Percentiles rank a stretch among this genome's conserved stretches.
Evolutionary conservation across 371 early-diverging fungal species (phyloP).

Genomic region (Amoeboaphelidium occidentale): DNA sequence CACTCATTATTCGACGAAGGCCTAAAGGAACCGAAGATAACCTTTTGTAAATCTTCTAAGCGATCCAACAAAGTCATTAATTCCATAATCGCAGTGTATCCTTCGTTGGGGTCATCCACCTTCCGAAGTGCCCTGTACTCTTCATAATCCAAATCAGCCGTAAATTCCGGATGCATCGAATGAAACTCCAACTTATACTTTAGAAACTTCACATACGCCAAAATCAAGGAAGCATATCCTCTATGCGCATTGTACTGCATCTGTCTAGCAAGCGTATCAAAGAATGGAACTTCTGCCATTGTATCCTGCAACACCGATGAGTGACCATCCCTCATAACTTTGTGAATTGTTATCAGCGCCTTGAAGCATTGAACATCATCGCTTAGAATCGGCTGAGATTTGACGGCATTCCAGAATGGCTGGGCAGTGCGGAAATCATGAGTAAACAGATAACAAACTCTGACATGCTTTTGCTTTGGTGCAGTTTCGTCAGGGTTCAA

Average conservation of each 20-base stretch:
- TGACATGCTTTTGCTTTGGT: slow-evolving; percentile 91
- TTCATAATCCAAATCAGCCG: slow-evolving; percentile 82
- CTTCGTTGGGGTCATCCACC: slow-evolving; percentile 90
- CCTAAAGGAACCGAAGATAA: slow-evolving; percentile 58
- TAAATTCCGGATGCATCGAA: slow-evolving; percentile 68
- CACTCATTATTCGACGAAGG: slow-evolving; percentile 72
- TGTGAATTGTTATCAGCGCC: slow-evolving; percentile 78
- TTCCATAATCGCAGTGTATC: slow-evolving; percentile 82
- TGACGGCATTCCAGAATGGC: slow-evolving; percentile 64
- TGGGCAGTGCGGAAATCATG: slow-evolving; percentile 72
- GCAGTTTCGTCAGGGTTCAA: slow-evolving; percentile 67
- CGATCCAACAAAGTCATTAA: slow-evolving; percentile 68
- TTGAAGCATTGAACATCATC: slow-evolving; percentile 88
- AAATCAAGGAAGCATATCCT: slow-evolving; percentile 72
- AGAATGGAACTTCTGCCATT: background rate
- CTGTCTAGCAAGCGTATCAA: background rate
- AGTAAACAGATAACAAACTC: slow-evolving; percentile 67
- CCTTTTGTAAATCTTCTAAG: slow-evolving; percentile 68
- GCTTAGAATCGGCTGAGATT: slow-evolving; percentile 55
- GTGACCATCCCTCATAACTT: slow-evolving; percentile 81
- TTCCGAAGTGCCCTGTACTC: slow-evolving; percentile 79
- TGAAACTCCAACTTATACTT: slow-evolving; percentile 77
- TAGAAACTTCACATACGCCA: slow-evolving; percentile 67
- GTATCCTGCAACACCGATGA: slow-evolving; percentile 15
- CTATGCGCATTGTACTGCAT: background rate